A percentile compares a stretch with the other conserved stretches of the same genome.
These are phyloP conservation scores for Lenwebbia sp. DNA, from an alignment of 345 rosid genomes.

Conservation along the genomic window DNA sequence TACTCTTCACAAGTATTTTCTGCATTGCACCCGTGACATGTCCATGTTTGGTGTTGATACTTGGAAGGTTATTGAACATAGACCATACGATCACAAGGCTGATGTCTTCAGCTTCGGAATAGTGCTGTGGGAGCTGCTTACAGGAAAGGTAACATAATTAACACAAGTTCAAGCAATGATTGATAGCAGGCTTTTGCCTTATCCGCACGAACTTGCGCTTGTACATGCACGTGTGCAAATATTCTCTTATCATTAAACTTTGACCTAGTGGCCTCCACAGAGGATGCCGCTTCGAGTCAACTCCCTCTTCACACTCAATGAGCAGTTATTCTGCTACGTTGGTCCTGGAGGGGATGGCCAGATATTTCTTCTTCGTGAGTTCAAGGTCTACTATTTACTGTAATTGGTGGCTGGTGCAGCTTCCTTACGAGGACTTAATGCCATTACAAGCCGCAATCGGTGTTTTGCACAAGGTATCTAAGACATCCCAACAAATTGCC, in stretches of 20 bases:
- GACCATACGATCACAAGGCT: constrained; percentile 49
- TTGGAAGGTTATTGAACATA: constrained; percentile 58
- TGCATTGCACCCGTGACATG: not conserved
- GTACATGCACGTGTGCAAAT: not conserved
- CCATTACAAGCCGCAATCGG: constrained; percentile 65
- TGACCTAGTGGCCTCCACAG: not conserved
- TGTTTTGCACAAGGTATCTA: constrained; percentile 53
- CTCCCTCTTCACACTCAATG: not conserved
- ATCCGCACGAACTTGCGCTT: not conserved
- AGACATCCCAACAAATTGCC: not conserved
- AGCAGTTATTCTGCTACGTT: not conserved
- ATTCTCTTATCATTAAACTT: not conserved
- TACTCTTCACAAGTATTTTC: not conserved
- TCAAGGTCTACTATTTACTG: not conserved
- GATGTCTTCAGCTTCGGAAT: constrained; percentile 61
- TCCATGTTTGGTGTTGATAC: not conserved
- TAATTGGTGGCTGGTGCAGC: constrained; percentile 10
- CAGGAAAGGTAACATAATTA: constrained; percentile 36
- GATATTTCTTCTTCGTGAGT: not conserved
- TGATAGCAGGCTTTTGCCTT: not conserved
- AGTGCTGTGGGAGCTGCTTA: constrained; percentile 60
- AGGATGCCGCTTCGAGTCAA: not conserved
- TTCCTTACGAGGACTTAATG: constrained; percentile 45
- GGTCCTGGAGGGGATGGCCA: not conserved
- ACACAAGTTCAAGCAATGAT: not conserved